Base-by-base conservation (phyloP, 2,329 filamentous ascomycete genomes). In the Fusarium nodosum region DNA sequence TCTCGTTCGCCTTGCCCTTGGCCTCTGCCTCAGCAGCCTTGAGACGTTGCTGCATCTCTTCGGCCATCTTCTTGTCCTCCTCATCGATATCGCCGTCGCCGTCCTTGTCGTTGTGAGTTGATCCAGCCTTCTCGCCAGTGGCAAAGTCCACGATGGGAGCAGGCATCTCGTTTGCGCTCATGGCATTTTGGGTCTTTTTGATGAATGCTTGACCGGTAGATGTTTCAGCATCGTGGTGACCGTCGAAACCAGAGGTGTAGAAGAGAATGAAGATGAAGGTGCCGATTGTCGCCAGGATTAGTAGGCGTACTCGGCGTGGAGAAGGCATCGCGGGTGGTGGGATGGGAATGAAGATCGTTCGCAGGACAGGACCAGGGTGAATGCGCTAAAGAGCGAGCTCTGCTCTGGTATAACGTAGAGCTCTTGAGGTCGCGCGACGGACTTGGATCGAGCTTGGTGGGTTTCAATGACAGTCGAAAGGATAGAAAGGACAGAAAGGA, bases 221-320 rank as follows among this genome's bases (percentile, higher is more conserved):
- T 31, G 74, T 71, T 72, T 85, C 84, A 44, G 80, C 84, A 48
- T 82, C 82, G 64, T 81, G 78, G 34, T 83, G 82, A 51, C 85
- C 82, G 60, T 86, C 84, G 54, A 87, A 81, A 50, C 85, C 85
- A n/a, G 86, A 86, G 22, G 90, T 91, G 77, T 93, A 90, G 82
- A 95, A 93, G 72, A 97, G 83, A 56, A 91, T 82, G 46, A 90
- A 84, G 71, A 95, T 80, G 63, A 95, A 80, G 62, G 87, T 83
- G 69, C 89, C 83, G 71, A 94, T 72, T 58, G 90, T 83, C 59
- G 90, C 83, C 74, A 94, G 82, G 68, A 88, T 82, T 58, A 93
- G 82, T 72, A 91, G 82, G 76, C 90, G 90, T 74, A 93, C 76
- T 73, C 93, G 90, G 69, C 93, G 89, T 73, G 86, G 84, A 22